Conservation (phyloP, 768 basidiomycete species). For the Lactifluus pinguis region DNA sequence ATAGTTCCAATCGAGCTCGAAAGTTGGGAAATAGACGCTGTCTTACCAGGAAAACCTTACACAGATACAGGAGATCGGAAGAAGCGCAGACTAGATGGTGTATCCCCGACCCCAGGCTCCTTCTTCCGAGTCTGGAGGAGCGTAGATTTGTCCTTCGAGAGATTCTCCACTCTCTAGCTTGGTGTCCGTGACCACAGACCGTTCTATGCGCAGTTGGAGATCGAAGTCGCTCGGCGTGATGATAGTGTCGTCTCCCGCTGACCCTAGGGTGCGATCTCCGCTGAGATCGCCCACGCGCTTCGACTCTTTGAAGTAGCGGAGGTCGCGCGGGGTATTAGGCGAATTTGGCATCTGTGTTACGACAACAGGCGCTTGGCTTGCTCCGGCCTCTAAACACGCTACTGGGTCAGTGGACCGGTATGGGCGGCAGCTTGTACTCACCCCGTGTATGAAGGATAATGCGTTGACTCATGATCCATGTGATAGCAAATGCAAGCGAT, state of each 20-base stretch:
- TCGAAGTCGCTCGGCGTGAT: slow-evolving; percentile 7
- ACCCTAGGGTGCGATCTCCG: background rate
- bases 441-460: slow-evolving; percentile 29
- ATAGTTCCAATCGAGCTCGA: background rate
- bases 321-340: background rate
- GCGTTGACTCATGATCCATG: slow-evolving; percentile 31
- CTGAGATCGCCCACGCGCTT: background rate
- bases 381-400: slow-evolving; percentile 19
- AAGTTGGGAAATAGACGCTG: background rate
- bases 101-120: background rate
- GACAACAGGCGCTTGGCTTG: background rate
- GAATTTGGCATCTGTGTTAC: background rate
- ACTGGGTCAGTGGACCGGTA: background rate
- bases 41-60: background rate
- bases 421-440: slow-evolving; percentile 12
- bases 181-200: background rate
- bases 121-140: background rate
- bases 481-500: slow-evolving; percentile 27
- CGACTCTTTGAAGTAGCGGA: background rate
- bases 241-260: background rate
- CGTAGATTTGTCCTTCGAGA: background rate
- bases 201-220: slow-evolving; percentile 18
- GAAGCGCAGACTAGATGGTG: background rate
- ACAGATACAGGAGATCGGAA: background rate
- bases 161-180: background rate